Conservation (phyloP, 2,329 filamentous ascomycete genomes). For the Calonectria montana region DNA sequence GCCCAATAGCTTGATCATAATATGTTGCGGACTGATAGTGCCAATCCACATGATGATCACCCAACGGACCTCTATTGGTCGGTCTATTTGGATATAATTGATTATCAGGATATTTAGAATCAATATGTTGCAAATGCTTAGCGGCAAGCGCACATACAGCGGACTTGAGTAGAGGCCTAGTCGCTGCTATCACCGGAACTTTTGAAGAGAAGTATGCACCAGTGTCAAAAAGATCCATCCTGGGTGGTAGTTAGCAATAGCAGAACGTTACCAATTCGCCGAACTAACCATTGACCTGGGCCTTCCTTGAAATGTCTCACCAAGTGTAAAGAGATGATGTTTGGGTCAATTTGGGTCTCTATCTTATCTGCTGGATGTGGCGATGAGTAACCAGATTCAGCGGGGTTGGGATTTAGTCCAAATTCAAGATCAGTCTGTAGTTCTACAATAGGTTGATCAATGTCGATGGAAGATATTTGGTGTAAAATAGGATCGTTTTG, state of each 20-base stretch:
- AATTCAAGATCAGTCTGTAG: background rate
- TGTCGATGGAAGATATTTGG: background rate
- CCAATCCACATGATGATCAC: constrained; percentile 27
- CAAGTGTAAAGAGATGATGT: constrained; percentile 21
- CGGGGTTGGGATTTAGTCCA: background rate
- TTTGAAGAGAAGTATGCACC: constrained; percentile 38
- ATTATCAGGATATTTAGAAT: background rate
- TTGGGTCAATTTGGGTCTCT: constrained; percentile 1
- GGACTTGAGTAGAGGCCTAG: constrained; percentile 28
- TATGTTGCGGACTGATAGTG: constrained; percentile 35
- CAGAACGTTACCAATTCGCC: accelerated
- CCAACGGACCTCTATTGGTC: background rate
- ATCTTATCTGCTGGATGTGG: background rate
- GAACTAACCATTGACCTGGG: constrained; percentile 30
- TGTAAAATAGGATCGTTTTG: background rate
- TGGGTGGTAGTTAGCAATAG: background rate
- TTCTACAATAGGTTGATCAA: background rate
- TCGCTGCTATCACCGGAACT: constrained; percentile 37
- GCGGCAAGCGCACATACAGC: constrained; percentile 36
- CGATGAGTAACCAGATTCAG: background rate
- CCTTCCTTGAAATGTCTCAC: constrained; percentile 37
- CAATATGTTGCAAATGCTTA: constrained; percentile 28
- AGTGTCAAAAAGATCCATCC: constrained; percentile 41
- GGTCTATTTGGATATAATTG: background rate
- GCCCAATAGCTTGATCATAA: constrained; percentile 35